phyloP scores from a whole-genome alignment of 352 stramenopile genomes.

The Phytophthora syringae region DNA sequence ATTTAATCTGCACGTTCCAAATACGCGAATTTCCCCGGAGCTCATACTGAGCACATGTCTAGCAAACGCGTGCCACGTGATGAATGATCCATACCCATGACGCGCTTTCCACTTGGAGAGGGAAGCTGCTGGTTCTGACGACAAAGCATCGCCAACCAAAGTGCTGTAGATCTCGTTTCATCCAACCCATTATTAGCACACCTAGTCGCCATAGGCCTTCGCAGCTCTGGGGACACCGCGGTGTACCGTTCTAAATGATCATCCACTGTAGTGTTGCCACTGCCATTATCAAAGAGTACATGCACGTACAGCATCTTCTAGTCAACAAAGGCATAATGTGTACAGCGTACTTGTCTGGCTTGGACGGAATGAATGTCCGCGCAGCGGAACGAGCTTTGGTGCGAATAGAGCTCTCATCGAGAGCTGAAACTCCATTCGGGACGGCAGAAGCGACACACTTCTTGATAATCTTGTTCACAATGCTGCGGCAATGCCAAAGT shows the following conservation, averaged over 20 bases:
- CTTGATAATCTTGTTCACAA: not conserved
- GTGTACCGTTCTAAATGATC: not conserved
- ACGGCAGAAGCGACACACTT: not conserved
- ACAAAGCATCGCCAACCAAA: not conserved
- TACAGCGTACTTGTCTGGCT: not conserved
- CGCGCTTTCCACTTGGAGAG: not conserved
- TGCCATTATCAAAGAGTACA: not conserved
- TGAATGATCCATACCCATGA: not conserved
- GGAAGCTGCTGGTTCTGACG: not conserved
- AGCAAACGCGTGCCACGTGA: not conserved
- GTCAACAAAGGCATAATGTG: not conserved
- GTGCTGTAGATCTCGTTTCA: not conserved
- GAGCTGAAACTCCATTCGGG: not conserved
- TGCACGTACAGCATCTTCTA: not conserved
- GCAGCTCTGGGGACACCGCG: not conserved
- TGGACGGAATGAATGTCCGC: not conserved
- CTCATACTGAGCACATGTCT: not conserved
- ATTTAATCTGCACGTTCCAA: not conserved
- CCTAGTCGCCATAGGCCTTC: not conserved
- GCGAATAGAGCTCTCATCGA: not conserved
- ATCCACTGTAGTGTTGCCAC: not conserved
- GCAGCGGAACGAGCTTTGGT: not conserved
- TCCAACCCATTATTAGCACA: not conserved
- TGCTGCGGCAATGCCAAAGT: conserved; percentile 7
- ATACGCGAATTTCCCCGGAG: not conserved